Evolutionary conservation across 73 alveolate species (phyloP), one percentile per base, ranked within the genome.

Genomic region (Paramecium sexaurelia): DNA sequence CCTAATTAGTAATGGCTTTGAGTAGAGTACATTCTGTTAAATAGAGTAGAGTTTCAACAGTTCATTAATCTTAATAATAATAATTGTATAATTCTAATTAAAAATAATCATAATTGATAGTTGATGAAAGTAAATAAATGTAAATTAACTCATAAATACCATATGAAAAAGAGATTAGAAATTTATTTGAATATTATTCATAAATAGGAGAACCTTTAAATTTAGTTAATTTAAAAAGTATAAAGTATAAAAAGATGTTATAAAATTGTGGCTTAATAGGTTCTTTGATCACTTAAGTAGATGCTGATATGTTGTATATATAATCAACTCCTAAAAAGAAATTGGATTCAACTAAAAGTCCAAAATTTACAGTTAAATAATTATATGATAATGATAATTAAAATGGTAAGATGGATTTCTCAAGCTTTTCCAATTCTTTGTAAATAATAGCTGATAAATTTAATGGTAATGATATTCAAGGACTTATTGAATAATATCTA

Each of bases 141-240:
- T 51, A 51, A 51, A 15, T 15, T 45, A 7, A 15, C 17, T 51
- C 35, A 51, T 51, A 51, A 51, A 51, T 51, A 29, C 83, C 83
- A 11, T 61, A 61, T 61, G 83, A 61, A 61, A 61, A 61, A 61
- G 83, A 39, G 43, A 11, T 73, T 11, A 36, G 43, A 73, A 73
- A 73, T 73, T 36, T 73, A 39, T 73, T 73, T 37, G 66, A 73
- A 73, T 73, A 73, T 73, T 73, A 73, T 39, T 73, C 87, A 36
- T 73, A 73, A 73, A 36, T 73, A 73, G 87, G 87, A 73, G 87
- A 73, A 39, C 87, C 87, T 73, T n/a, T 73, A 39, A 73, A 73
- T 7, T 7, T 73, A 5, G 43, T 39, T n/a, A 73, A 73, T 73
- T 73, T 73, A 39, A 73, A 73, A 39, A 73, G 87, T n/a, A 73